Evolutionary conservation across 2,329 filamentous ascomycete genomes (phyloP).

Genomic region (Dactylonectria estremocensis): DNA sequence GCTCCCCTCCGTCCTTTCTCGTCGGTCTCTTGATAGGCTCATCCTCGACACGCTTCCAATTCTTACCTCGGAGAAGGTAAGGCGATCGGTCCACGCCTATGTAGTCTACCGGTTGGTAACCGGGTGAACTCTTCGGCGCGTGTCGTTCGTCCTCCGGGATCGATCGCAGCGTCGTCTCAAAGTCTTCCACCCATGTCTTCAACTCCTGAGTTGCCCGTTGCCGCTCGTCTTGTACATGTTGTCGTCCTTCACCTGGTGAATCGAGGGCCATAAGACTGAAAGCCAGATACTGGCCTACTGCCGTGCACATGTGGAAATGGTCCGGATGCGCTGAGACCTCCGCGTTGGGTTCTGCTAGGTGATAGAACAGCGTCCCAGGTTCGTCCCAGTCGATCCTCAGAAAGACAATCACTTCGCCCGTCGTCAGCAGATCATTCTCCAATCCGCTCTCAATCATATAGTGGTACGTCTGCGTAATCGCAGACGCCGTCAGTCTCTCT

Average conservation of each 20-base stretch:
- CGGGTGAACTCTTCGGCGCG: too few species aligned
- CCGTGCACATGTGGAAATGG: constrained; percentile 8
- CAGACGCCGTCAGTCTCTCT: constrained; percentile 57
- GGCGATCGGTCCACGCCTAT: too few species aligned
- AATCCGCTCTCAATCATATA: constrained; percentile 65
- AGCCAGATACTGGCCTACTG: constrained; percentile 23
- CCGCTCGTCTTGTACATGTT: constrained; percentile 24
- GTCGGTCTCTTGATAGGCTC: too few species aligned
- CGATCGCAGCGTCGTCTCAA: constrained; percentile 8
- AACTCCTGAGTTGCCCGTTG: constrained; percentile 7
- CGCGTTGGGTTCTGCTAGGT: constrained; percentile 17
- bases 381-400: constrained; percentile 29
- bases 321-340: constrained; percentile 17
- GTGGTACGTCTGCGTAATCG: constrained; percentile 63
- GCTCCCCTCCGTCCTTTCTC: constrained; percentile 1
- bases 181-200: constrained; percentile 23
- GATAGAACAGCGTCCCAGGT: constrained; percentile 15
- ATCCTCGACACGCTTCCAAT: too few species aligned
- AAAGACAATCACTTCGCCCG: constrained; percentile 19
- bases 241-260: neutral
- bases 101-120: too few species aligned
- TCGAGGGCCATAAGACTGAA: constrained; percentile 30
- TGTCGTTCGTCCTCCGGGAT: constrained; percentile 15
- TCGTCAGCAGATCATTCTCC: constrained; percentile 57
- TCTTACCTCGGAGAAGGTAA: too few species aligned